Evolutionary conservation across 768 basidiomycete genomes (phyloP), one percentile per base, ranked within the genome.

Genomic region (Clathrus columnatus): DNA sequence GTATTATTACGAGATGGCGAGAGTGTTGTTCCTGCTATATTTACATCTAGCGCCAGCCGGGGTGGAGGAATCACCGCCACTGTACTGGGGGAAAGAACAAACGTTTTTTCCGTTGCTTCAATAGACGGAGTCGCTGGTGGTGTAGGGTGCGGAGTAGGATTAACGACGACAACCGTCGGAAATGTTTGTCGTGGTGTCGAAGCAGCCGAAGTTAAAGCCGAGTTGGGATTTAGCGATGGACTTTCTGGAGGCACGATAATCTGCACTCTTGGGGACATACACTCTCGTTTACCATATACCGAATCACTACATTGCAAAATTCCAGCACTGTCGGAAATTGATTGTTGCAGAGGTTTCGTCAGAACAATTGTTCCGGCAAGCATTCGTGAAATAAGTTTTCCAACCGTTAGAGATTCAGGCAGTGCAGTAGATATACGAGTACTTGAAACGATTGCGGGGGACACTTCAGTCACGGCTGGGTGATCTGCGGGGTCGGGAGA

Each of bases 111-210:
- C 17, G 51, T 41, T 11, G 21, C 2, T 21, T 29, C 51, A 21
- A 5, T 30, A 42, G 51, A 52, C 51, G 51, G 51, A 2, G 51
- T 41, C 16, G 51, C 30, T 3, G 51, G 36, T 17, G 51, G 51
- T 16, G 51, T 41, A n/a, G 51, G 51, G 30, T 32, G 51, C 18
- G 51, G 51, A 18, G 51, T 52, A 11, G 51, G 51, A 32, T 32
- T 52, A 7, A 21, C 30, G 16, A 52, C n/a, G 10, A 42, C 16
- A 18, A 42, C 27, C 10, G 51, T 32, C 8, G 51, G 51, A 32
- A 32, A 41, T 32, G 51, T 8, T 17, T 42, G 28, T 17, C 49
- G 49, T 10, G 51, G 36, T n/a, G 51, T 52, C n/a, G 51, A 21
- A 23, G 51, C 20, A 21, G 51, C 36, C 17, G 28, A 52, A 41